Conservation (phyloP, 108 stramenopile species). For the Nitzschia sp. region DNA sequence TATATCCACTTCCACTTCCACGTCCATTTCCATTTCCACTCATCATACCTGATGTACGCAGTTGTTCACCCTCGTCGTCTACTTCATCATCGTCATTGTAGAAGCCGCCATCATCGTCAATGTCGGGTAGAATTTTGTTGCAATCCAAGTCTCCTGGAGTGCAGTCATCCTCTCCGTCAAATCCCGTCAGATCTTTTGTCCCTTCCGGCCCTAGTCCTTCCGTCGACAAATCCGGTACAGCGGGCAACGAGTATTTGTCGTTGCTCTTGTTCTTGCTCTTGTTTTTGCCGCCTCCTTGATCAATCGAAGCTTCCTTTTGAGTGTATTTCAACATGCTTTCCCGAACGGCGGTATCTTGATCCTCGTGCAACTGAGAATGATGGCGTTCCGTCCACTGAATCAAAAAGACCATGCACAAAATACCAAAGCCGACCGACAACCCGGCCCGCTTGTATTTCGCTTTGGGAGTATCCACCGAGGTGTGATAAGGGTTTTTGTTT, state of each 20-base stretch:
- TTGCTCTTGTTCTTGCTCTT: too few relatives aligned
- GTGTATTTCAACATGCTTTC: not conserved
- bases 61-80: not conserved
- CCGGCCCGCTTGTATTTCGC: not conserved
- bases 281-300: not conserved
- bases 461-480: not conserved
- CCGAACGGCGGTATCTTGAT: not conserved
- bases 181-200: not conserved
- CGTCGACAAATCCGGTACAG: not conserved
- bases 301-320: not conserved
- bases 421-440: not conserved
- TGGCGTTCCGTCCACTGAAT: conserved; percentile 1
- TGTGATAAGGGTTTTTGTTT: conserved; percentile 6
- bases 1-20: not conserved
- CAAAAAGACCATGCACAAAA: conserved; percentile 5
- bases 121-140: not conserved
- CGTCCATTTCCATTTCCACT: not conserved
- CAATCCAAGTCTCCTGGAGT: conserved; percentile 6
- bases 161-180: not conserved
- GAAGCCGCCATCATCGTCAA: not conserved
- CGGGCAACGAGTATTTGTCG: not conserved
- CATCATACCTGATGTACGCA: not conserved
- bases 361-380: not conserved
- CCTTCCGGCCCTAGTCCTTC: not conserved
- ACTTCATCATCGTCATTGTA: not conserved